Evolutionary conservation across 2,329 filamentous ascomycete genomes (phyloP), one percentile per base, ranked within the genome.

Genomic region (Pseudogymnoascus sp.): DNA sequence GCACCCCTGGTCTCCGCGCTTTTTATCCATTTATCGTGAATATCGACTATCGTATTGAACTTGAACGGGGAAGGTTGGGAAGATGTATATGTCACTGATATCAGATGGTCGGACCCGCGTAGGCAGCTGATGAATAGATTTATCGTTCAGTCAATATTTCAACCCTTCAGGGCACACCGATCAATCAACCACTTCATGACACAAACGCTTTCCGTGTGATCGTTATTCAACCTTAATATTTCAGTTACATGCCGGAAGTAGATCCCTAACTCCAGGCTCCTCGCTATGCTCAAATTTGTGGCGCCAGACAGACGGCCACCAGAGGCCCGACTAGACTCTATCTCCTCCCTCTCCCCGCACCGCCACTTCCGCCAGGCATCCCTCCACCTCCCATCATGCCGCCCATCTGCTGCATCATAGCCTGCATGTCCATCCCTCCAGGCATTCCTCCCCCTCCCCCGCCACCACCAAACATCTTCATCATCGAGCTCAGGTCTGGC

Each of bases 401-500:
- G 38, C 75, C 83, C 83, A 87, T 86, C 71, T 86, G 84, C 74
- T 82, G 79, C 89, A 90, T 82, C 89, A 95, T 91, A 68, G 89
- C 87, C 73, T 88, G 86, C 85, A 95, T 89, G 66, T 88, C 87
- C 77, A 88, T 84, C 64, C 89, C 85, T 1, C 85, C 88, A 1
- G 69, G 69, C 69, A 70, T 70, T 40, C 72, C 74, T 11, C 76
- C 80, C 8, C 79, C 84, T 24, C 85, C 87, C 4, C 85, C 86
- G 1, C 86, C 87, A 16, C 86, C 86, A 3, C 88, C 89, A 69
- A 97, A 83, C 89, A 96, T 96, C 81, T 95, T 93, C 85, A 96
- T 93, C 77, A 97, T 82, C 64, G 87, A 87, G 33, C 86, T 86
- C 83, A 97, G 89, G 70, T 96, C 91, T 0, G 88, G 88, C 88